Evolutionary conservation across 345 rosid genomes (phyloP).

Genomic region (Pseudoturritis turrita): DNA sequence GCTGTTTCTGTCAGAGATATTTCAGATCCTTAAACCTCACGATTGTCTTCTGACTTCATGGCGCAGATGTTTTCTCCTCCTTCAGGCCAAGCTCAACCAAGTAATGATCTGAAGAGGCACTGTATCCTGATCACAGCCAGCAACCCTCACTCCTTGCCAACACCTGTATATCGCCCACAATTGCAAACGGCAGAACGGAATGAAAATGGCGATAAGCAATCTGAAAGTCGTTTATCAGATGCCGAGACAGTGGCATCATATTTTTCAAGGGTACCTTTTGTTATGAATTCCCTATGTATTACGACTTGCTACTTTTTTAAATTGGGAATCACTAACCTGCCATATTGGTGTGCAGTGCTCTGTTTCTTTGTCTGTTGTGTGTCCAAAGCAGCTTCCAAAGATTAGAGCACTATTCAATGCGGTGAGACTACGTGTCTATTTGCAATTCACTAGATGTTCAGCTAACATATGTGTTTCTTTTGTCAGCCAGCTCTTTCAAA

Average conservation of each 20-base stretch:
- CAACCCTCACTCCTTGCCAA: constrained; percentile 85
- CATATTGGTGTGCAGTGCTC: constrained; percentile 53
- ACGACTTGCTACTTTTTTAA: neutral
- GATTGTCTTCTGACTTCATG: constrained; percentile 26
- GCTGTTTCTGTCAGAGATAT: constrained; percentile 13
- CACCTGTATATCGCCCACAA: constrained; percentile 85
- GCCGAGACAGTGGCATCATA: constrained; percentile 83
- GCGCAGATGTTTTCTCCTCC: constrained; percentile 71
- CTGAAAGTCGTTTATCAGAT: constrained; percentile 73
- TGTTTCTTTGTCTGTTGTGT: constrained; percentile 80
- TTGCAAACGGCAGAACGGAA: constrained; percentile 55
- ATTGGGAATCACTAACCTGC: constrained; percentile 25
- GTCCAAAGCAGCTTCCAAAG: constrained; percentile 90
- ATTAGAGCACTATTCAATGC: constrained; percentile 74
- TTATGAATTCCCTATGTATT: constrained; percentile 3
- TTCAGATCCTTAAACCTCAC: constrained; percentile 2
- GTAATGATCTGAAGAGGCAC: constrained; percentile 68
- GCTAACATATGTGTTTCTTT: neutral
- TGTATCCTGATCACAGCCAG: constrained; percentile 91
- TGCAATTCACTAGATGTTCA: neutral
- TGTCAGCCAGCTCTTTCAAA: constrained; percentile 8
- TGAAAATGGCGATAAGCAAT: constrained; percentile 53
- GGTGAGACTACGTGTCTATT: constrained; percentile 43
- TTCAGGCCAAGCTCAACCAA: constrained; percentile 67
- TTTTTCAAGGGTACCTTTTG: constrained; percentile 55